Conservation (phyloP, 2,329 filamentous ascomycete genomes). For the Tolypocladium tropicale region DNA sequence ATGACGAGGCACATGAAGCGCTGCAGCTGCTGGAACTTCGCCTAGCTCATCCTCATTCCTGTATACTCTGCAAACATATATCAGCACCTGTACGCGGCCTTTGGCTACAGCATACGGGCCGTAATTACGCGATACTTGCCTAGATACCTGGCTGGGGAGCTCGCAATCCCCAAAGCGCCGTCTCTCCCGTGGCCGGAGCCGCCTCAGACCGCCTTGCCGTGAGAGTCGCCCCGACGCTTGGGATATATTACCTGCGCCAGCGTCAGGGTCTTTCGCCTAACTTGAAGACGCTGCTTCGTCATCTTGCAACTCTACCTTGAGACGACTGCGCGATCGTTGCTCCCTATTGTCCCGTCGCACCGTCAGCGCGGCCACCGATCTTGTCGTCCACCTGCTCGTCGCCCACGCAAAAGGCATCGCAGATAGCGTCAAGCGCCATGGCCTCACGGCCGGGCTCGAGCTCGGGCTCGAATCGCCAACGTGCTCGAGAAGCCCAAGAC, state of each 20-base stretch:
- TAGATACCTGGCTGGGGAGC: background rate
- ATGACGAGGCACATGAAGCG: background rate
- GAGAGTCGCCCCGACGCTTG: background rate
- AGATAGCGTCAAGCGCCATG: slow-evolving; percentile 10
- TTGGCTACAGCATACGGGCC: background rate
- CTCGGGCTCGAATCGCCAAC: slow-evolving; percentile 18
- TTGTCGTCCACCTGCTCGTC: background rate
- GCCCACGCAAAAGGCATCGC: background rate
- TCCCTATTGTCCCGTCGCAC: background rate
- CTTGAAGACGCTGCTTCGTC: background rate
- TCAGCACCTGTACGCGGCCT: background rate
- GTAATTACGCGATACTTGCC: background rate
- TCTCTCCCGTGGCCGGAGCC: background rate
- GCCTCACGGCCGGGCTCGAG: slow-evolving; percentile 22
- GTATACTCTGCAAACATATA: background rate
- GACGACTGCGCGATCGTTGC: background rate
- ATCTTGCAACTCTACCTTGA: background rate
- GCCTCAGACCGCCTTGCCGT: background rate
- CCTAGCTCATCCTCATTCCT: background rate
- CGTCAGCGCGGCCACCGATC: background rate
- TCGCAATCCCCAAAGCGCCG: background rate
- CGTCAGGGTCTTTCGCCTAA: background rate
- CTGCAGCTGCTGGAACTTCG: background rate
- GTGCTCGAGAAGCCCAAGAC: slow-evolving; percentile 17
- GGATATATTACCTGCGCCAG: background rate